These are phyloP conservation scores for Gynostemma pentaphyllum DNA, from an alignment of 306 rosid species.

Conservation along the genomic window DNA sequence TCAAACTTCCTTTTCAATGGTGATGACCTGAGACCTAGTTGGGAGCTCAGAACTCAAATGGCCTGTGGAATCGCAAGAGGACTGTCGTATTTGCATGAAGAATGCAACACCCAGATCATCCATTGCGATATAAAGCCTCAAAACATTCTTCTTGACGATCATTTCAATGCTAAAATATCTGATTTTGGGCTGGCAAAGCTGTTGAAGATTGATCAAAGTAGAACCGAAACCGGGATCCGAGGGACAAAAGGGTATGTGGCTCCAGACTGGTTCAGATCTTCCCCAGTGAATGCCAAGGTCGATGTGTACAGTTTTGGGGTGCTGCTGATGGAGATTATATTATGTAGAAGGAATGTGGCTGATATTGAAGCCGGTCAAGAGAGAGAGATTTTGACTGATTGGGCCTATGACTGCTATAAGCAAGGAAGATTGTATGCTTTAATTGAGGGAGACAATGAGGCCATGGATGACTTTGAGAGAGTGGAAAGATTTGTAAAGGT, in stretches of 20 bases:
- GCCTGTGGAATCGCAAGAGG: no score
- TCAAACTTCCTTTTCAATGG: constrained; percentile 17
- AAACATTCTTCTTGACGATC: constrained; percentile 25
- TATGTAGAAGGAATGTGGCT: no score
- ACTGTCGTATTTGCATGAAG: no score
- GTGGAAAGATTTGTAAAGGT: constrained; percentile 16
- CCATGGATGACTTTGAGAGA: background rate
- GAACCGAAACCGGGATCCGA: no score
- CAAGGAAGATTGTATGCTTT: background rate
- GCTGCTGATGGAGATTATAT: no score
- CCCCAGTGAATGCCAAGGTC: no score
- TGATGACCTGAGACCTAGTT: constrained; percentile 13
- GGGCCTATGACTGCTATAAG: constrained; percentile 21
- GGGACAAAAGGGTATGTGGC: no score
- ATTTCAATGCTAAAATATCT: constrained; percentile 11
- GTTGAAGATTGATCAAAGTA: no score
- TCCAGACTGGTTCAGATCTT: no score
- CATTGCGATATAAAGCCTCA: no score
- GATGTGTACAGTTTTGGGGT: no score
- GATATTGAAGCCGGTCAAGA: constrained; percentile 7
- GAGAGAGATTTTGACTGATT: constrained; percentile 11
- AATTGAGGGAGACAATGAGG: constrained; percentile 1
- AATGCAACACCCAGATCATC: constrained; percentile 18
- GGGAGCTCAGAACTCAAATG: constrained; percentile 18
- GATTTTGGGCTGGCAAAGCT: constrained; percentile 28